phyloP scores from a whole-genome alignment of 352 stramenopile species.

The Globisporangium canariense region DNA sequence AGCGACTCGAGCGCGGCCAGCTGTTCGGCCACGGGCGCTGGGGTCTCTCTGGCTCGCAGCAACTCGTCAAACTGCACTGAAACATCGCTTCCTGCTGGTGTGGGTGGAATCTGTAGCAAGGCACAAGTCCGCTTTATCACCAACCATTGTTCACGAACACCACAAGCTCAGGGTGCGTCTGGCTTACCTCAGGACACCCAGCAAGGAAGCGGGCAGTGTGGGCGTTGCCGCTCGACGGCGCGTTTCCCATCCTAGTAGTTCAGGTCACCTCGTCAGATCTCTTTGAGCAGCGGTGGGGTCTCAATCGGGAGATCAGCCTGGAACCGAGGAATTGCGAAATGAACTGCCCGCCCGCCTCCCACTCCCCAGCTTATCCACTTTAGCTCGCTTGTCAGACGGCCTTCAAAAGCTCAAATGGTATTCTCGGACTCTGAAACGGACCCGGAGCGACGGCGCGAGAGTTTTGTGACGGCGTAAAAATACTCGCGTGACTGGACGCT shows the following conservation, averaged over 20 bases:
- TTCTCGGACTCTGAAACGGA: not conserved
- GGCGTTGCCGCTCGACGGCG: conserved; percentile 29
- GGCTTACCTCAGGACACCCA: conserved; percentile 50
- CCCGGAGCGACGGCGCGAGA: not conserved
- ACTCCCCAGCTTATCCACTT: not conserved
- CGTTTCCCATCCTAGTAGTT: conserved; percentile 44
- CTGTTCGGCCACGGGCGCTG: conserved; percentile 32
- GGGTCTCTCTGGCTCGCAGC: conserved; percentile 25
- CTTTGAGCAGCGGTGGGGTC: not conserved
- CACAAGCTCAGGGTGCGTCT: not conserved
- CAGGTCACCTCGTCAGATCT: not conserved
- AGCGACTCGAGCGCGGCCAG: conserved; percentile 39
- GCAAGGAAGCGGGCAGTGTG: conserved; percentile 44
- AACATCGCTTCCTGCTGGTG: conserved; percentile 34
- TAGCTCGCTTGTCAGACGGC: not conserved
- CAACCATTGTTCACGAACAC: not conserved
- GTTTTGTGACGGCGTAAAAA: not conserved
- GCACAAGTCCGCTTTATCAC: not conserved
- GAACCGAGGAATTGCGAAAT: conserved; percentile 4
- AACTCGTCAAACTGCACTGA: conserved; percentile 45
- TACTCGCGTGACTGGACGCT: not conserved
- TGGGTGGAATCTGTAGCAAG: conserved; percentile 43
- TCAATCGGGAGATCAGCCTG: not conserved
- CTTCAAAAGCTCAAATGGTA: not conserved
- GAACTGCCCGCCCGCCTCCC: not conserved